These are phyloP conservation scores for Mycosarcoma maydis DNA, from an alignment of 1,284 basidiomycete genomes.

Conservation along the genomic window DNA sequence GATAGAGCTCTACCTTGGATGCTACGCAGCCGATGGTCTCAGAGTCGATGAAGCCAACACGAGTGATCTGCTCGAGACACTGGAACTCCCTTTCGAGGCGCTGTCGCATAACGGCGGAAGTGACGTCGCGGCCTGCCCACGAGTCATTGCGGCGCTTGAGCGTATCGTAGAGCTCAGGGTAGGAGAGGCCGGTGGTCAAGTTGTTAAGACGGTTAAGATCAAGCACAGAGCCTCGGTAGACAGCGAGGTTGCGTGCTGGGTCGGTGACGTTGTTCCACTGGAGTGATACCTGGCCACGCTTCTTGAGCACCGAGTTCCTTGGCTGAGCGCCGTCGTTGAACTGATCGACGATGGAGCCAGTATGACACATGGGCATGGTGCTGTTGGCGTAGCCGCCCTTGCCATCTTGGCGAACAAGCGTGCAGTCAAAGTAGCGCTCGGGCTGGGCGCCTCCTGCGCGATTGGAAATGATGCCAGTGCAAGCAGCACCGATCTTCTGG, in stretches of 20 bases:
- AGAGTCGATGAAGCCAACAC: conserved; percentile 92
- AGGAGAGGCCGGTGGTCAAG: conserved; percentile 80
- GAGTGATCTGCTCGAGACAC: conserved; percentile 86
- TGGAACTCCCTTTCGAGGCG: conserved; percentile 74
- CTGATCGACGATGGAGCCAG: conserved; percentile 21
- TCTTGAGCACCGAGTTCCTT: conserved; percentile 24
- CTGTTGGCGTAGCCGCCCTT: conserved; percentile 67
- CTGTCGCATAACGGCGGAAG: conserved; percentile 80
- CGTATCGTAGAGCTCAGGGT: conserved; percentile 82
- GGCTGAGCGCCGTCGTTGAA: conserved; percentile 44
- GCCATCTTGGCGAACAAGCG: conserved; percentile 80
- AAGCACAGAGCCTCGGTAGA: conserved; percentile 89
- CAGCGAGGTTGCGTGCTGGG: conserved; percentile 80
- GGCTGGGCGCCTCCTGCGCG: conserved; percentile 59
- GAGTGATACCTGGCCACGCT: conserved; percentile 88
- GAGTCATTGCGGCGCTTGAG: conserved; percentile 78
- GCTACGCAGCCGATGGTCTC: conserved; percentile 94
- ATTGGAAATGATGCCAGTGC: conserved; percentile 77
- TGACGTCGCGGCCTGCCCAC: conserved; percentile 84
- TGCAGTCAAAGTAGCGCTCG: conserved; percentile 94
- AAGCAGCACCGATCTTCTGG: conserved; percentile 87
- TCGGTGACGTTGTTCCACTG: conserved; percentile 86
- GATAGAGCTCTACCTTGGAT: conserved; percentile 90
- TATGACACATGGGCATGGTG: conserved; percentile 49
- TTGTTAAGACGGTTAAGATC: conserved; percentile 85